A percentile compares a stretch with the other conserved stretches of the same genome.
These are phyloP conservation scores for Lotmaria passim DNA, from an alignment of 208 protist species.

Conservation along the genomic window DNA sequence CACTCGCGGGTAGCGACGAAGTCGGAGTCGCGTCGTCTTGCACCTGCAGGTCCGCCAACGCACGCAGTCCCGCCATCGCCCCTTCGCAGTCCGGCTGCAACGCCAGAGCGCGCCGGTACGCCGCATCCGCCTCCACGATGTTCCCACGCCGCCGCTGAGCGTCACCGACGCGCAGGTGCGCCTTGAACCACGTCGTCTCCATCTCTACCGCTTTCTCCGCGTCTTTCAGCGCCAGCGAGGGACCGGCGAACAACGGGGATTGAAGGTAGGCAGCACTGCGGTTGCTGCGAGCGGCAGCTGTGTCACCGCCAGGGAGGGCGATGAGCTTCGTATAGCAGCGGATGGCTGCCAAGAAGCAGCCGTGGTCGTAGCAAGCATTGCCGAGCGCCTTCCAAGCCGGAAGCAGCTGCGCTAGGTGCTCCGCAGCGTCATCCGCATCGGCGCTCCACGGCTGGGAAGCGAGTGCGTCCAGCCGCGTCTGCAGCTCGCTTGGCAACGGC, in stretches of 20 bases:
- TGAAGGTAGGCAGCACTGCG: conserved; percentile 86
- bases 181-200: conserved; percentile 83
- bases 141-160: conserved; percentile 88
- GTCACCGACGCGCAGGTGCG: conserved; percentile 83
- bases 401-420: conserved; percentile 20
- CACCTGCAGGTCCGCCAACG: conserved; percentile 38
- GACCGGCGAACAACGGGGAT: conserved; percentile 67
- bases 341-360: conserved; percentile 78
- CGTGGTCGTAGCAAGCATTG: conserved; percentile 75
- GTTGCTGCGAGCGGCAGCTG: conserved; percentile 87
- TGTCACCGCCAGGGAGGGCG: conserved; percentile 42
- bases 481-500: conserved; percentile 49
- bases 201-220: conserved; percentile 79
- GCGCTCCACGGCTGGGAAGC: background rate
- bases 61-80: conserved; percentile 44
- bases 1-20: background rate
- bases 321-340: conserved; percentile 81
- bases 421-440: conserved; percentile 18
- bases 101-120: conserved; percentile 67
- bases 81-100: conserved; percentile 56
- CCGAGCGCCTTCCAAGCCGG: conserved; percentile 79
- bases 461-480: conserved; percentile 37
- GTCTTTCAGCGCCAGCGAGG: conserved; percentile 85
- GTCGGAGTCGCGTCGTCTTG: background rate
- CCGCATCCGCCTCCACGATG: conserved; percentile 80